These are phyloP conservation scores for Leccinum obscurum DNA, from an alignment of 768 basidiomycete genomes.

Conservation along the genomic window DNA sequence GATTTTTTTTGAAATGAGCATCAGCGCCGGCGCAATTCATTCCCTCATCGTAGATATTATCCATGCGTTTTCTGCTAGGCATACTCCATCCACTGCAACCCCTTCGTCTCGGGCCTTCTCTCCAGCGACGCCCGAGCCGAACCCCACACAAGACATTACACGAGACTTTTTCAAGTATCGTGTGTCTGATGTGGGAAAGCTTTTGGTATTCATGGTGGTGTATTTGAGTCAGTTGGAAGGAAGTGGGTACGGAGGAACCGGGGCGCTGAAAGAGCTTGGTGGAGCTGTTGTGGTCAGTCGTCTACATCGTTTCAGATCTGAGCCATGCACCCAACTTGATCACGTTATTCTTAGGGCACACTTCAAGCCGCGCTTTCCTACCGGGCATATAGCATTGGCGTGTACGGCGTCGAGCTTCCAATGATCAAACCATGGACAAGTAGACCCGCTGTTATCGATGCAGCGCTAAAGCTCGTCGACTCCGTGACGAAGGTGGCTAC, in stretches of 20 bases:
- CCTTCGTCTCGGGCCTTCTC: constrained; percentile 15
- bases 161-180: constrained; percentile 81
- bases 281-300: constrained; percentile 58
- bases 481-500: constrained; percentile 43
- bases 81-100: constrained; percentile 12
- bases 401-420: constrained; percentile 76
- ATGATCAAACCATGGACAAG: constrained; percentile 87
- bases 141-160: constrained; percentile 70
- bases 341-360: constrained; percentile 50
- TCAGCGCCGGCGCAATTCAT: constrained; percentile 54
- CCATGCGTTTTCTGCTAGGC: constrained; percentile 59
- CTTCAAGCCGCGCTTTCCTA: constrained; percentile 74
- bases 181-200: constrained; percentile 60
- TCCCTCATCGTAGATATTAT: constrained; percentile 74
- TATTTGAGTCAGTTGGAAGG: constrained; percentile 27
- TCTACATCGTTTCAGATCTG: not conserved
- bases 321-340: not conserved
- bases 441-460: constrained; percentile 62
- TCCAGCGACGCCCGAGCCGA: constrained; percentile 43
- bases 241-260: constrained; percentile 22
- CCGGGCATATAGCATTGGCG: constrained; percentile 64
- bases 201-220: constrained; percentile 62
- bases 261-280: constrained; percentile 40
- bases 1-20: constrained; percentile 2
- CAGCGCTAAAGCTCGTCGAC: constrained; percentile 71